Conservation (phyloP, 2,329 filamentous ascomycete species). For the Malbranchea zuffiana region DNA sequence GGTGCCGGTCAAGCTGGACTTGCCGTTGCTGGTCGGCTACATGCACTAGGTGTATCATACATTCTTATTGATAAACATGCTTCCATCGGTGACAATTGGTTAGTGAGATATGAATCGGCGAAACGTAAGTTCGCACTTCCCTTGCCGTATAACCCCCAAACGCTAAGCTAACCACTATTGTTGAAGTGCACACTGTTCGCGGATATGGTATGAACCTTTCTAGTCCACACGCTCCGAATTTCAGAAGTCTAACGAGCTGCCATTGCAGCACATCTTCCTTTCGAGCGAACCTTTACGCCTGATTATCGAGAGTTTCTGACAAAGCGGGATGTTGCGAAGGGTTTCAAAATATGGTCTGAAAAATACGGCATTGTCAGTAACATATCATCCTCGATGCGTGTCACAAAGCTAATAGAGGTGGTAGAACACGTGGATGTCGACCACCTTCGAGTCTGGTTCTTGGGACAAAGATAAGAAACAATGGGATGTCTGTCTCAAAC, state of each 20-base stretch:
- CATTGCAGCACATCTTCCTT: slow-evolving; percentile 18
- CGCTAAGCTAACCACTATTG: slow-evolving; percentile 17
- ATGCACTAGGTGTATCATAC: slow-evolving; percentile 34
- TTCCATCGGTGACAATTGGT: slow-evolving; percentile 38
- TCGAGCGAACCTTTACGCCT: slow-evolving; percentile 19
- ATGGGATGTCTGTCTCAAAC: slow-evolving; percentile 30
- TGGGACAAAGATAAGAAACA: slow-evolving; percentile 29
- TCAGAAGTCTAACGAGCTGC: neutral
- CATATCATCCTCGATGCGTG: neutral
- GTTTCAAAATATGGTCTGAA: slow-evolving; percentile 16
- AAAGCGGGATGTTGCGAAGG: slow-evolving; percentile 18
- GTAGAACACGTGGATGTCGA: slow-evolving; percentile 30
- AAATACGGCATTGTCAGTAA: slow-evolving; percentile 19
- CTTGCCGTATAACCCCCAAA: neutral
- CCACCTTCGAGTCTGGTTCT: slow-evolving; percentile 26
- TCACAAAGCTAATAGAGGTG: slow-evolving; percentile 6
- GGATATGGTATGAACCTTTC: slow-evolving; percentile 8
- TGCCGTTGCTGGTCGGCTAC: slow-evolving; percentile 33
- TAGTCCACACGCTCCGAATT: neutral
- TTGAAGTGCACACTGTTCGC: slow-evolving; percentile 15
- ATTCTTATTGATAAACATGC: slow-evolving; percentile 37
- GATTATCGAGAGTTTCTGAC: slow-evolving; percentile 18
- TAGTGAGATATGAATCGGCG: slow-evolving; percentile 36
- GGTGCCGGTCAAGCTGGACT: slow-evolving; percentile 39
- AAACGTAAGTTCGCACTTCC: slow-evolving; percentile 20